Evolutionary conservation across 768 basidiomycete genomes (phyloP), one percentile per base, ranked within the genome.

Genomic region (Trametes punicea): DNA sequence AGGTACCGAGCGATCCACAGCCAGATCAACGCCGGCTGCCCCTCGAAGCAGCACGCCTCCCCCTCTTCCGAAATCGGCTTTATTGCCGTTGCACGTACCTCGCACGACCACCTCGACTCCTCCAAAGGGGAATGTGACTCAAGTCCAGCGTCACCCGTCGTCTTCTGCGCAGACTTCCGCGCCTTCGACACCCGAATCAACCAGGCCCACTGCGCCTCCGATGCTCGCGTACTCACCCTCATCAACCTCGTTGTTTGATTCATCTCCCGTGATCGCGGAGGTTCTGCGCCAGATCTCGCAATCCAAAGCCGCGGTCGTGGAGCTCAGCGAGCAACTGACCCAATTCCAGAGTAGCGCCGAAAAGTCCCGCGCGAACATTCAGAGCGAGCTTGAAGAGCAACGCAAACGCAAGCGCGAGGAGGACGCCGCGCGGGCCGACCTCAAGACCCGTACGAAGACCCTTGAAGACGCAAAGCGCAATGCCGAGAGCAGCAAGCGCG

Each of bases 391-490:
- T 33, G 85, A 87, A 34, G 77, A 81, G 16, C 81, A 87, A 46
- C 83, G 93, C 25, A 81, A 80, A 44, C 77, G 79, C 56, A 93
- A 90, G 69, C 87, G 87, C 36, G 81, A 87, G 60, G 96, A 98
- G 68, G 96, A 99, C 64, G 75, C 77, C 3, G 80, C 81, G 21
- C 82, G 90, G 48, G 71, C 80, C 21, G 94, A 97, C 66, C 74
- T 90, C 52, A 94, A 93, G 70, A 70, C 79, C n/a, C 85, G 87
- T 46, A 90, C 89, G 45, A 96, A 95, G 72, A 69, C 77, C 2
- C 75, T 98, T 2, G 96, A 99, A 62, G 96, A 99, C 68, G 75
- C 83, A 51, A 90, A 87, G 71, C 85, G 96, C 29, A 75, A 75
- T 26, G 92, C 93, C 10, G 97, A 99, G 71, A 76, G 81, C 47